These are phyloP conservation scores for Cupressus sempervirens DNA, from an alignment of 75 land plant genomes.

Conservation along the genomic window DNA sequence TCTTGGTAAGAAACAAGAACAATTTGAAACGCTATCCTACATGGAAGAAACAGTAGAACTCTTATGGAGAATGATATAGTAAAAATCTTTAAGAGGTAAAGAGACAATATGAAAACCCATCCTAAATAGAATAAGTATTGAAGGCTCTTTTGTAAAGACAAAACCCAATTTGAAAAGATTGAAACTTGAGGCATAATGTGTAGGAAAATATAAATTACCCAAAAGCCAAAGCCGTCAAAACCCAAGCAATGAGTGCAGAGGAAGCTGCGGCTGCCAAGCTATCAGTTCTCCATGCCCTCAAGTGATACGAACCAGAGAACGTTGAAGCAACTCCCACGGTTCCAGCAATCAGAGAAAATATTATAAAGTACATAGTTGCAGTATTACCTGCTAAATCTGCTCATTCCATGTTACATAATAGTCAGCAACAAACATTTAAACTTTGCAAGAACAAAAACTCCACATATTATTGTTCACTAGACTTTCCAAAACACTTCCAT, in stretches of 20 bases:
- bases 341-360: conserved; percentile 62
- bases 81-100: too few relatives aligned
- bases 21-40: too few relatives aligned
- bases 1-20: too few relatives aligned
- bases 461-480: background rate
- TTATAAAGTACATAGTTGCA: conserved; percentile 50
- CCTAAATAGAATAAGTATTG: too few relatives aligned
- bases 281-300: conserved; percentile 69
- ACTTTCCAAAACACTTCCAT: background rate
- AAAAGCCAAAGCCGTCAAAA: conserved; percentile 65
- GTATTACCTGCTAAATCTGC: conserved; percentile 56
- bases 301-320: conserved; percentile 57
- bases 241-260: conserved; percentile 69
- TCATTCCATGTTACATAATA: background rate
- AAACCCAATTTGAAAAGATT: background rate
- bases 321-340: conserved; percentile 60
- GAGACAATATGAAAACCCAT: too few relatives aligned
- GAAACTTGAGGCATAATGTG: background rate
- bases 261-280: conserved; percentile 66
- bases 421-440: background rate
- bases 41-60: background rate
- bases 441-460: background rate
- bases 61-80: too few relatives aligned
- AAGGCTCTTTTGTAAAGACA: background rate
- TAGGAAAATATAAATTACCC: conserved; percentile 34